Percentiles rank a stretch among this genome's conserved stretches.
Evolutionary conservation across 78 protist species (phyloP).

Genomic region (Speleostelium caveatum): DNA sequence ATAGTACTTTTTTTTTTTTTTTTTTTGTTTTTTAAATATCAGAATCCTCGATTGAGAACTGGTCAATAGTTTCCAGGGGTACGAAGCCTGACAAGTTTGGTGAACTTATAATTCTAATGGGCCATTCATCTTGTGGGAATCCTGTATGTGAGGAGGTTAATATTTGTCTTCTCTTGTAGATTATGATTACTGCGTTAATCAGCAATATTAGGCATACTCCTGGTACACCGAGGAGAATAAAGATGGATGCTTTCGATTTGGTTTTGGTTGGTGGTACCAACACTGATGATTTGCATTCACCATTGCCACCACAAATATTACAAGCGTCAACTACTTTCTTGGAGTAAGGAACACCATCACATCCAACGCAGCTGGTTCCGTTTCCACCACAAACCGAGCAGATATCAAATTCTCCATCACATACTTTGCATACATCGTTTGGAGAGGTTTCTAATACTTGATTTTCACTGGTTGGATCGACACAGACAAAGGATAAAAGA

Average conservation of each 20-base stretch:
- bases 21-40: no score
- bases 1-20: no score
- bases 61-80: neutral
- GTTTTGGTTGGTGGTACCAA: neutral
- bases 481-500: constrained; percentile 6
- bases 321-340: constrained; percentile 1
- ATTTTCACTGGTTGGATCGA: neutral
- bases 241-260: neutral
- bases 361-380: constrained; percentile 1
- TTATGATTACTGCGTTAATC: neutral
- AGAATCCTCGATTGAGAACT: neutral
- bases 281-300: neutral
- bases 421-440: neutral
- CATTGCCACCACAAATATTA: constrained; percentile 27
- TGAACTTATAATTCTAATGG: no score
- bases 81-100: neutral
- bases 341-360: constrained; percentile 42
- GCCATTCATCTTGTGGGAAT: no score
- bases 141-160: neutral
- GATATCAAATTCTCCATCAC: neutral
- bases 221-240: neutral
- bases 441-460: neutral
- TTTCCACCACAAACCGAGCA: constrained; percentile 62
- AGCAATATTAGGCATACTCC: neutral
- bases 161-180: neutral